phyloP scores from a whole-genome alignment of 345 rosid species.

The Firmiana major region DNA sequence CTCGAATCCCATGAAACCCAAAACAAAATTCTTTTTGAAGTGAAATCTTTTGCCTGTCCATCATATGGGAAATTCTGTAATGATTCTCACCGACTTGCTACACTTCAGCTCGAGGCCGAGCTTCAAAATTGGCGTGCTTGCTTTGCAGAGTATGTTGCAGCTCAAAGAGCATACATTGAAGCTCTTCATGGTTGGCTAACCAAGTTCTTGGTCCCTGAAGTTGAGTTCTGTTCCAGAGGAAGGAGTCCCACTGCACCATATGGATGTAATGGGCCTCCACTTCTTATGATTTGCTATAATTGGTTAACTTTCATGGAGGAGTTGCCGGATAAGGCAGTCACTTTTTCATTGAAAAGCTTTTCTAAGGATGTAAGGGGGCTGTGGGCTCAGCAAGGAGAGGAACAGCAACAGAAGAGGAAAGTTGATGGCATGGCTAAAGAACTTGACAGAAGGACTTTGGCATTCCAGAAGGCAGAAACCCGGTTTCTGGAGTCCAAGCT shows the following conservation, averaged over 20 bases:
- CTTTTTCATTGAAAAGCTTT: conserved; percentile 52
- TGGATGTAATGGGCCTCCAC: conserved; percentile 47
- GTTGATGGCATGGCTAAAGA: conserved; percentile 59
- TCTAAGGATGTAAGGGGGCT: conserved; percentile 50
- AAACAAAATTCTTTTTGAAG: conserved; percentile 55
- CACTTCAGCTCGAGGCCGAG: conserved; percentile 73
- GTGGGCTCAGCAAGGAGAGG: conserved; percentile 66
- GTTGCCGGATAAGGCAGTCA: conserved; percentile 47
- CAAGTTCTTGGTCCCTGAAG: conserved; percentile 59
- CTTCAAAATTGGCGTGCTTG: conserved; percentile 57
- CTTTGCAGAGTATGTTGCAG: conserved; percentile 42
- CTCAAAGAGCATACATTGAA: conserved; percentile 56
- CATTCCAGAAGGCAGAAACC: conserved; percentile 47
- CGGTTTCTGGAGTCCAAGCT: conserved; percentile 43
- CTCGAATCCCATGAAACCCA: conserved; percentile 70
- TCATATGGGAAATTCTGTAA: conserved; percentile 53
- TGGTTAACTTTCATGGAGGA: conserved; percentile 49
- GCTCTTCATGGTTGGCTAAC: conserved; percentile 59
- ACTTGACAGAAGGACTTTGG: conserved; percentile 44
- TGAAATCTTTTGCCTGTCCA: conserved; percentile 47
- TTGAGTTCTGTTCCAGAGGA: conserved; percentile 48
- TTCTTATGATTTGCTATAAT: conserved; percentile 44
- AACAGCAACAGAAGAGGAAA: conserved; percentile 58
- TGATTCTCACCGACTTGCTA: conserved; percentile 63
- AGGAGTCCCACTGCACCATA: conserved; percentile 37